Evolutionary conservation across 495 filamentous ascomycete genomes (phyloP).

Genomic region (Talaromyces thailandensis): DNA sequence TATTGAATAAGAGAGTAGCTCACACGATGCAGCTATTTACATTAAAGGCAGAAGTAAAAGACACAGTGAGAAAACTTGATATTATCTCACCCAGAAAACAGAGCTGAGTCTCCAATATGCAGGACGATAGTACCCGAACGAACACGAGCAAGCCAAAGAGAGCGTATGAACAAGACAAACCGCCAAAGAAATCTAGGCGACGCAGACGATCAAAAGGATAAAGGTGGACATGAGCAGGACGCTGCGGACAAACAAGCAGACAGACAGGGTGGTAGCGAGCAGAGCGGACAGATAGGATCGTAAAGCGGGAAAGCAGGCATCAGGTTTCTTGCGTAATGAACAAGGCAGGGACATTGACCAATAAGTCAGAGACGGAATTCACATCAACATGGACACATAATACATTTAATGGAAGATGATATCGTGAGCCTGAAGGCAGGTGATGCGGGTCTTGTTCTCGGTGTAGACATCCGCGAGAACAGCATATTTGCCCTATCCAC

Average conservation of each 20-base stretch:
- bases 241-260: background rate
- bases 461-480: conserved; percentile 79
- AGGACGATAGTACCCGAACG: background rate
- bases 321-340: background rate
- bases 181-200: background rate
- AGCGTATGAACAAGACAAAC: background rate
- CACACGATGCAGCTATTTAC: background rate
- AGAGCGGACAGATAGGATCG: background rate
- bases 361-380: background rate
- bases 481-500: conserved; percentile 70
- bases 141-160: background rate
- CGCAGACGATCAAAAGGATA: background rate
- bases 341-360: background rate
- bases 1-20: background rate
- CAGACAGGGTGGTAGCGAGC: background rate
- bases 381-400: conserved; percentile 1
- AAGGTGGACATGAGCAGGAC: background rate
- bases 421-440: conserved; percentile 62
- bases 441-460: conserved; percentile 58
- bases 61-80: background rate
- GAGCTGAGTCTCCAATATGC: background rate
- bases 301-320: background rate
- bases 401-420: conserved; percentile 24
- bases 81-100: background rate
- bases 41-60: background rate